Percentiles rank a stretch among this genome's conserved stretches.
These are phyloP conservation scores for Carnegiea gigantea DNA, from an alignment of 179 eudicot species.

Conservation along the genomic window DNA sequence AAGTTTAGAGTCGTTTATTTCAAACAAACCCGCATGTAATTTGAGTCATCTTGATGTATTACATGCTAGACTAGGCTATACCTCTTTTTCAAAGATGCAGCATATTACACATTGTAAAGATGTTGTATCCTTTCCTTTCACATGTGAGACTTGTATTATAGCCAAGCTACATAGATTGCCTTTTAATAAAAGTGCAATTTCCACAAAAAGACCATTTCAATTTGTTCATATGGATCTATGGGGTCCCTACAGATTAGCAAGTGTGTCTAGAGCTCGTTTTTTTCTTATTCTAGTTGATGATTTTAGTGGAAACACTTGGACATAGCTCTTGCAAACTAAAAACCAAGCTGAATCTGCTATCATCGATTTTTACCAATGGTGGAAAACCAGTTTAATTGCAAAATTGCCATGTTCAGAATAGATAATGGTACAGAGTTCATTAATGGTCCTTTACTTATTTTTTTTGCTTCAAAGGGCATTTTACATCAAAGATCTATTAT, in stretches of 20 bases:
- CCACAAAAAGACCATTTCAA: not conserved
- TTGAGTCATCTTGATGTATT: not conserved
- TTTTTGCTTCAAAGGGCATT: not conserved
- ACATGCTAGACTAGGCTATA: not conserved
- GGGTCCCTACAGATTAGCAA: not conserved
- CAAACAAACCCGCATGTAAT: not conserved
- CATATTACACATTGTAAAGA: not conserved
- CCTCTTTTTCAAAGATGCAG: not conserved
- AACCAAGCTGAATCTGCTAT: not conserved
- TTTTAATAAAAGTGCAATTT: not conserved
- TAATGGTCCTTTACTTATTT: too few relatives aligned
- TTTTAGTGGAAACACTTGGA: not conserved
- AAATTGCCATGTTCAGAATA: not conserved
- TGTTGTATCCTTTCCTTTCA: too few relatives aligned
- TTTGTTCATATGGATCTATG: not conserved
- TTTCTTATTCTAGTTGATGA: not conserved
- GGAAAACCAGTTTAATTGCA: not conserved
- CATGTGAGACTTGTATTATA: not conserved
- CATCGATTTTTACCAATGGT: not conserved
- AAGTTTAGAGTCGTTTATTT: not conserved
- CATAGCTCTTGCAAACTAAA: not conserved
- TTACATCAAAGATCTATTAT: not conserved
- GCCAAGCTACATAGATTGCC: not conserved
- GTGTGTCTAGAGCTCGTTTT: not conserved
- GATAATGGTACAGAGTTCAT: not conserved